Conservation (phyloP, 805 yeast genomes). For the Suhomyces prunicola region DNA sequence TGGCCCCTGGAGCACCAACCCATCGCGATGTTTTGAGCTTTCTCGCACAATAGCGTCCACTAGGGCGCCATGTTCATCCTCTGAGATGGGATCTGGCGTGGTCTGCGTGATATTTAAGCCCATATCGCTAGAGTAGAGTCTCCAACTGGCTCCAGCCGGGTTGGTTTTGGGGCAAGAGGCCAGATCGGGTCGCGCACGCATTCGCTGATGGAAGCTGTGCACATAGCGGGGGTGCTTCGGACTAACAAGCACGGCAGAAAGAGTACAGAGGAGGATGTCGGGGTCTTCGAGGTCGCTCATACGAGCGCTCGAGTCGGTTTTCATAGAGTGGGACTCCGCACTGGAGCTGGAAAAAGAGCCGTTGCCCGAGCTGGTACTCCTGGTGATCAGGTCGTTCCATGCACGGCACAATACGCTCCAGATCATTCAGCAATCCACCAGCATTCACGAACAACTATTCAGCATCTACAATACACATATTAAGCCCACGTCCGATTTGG, state of each 20-base stretch:
- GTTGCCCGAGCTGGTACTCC: background rate
- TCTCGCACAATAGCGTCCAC: background rate
- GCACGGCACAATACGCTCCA: conserved; percentile 34
- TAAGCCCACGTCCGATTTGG: conserved; percentile 22
- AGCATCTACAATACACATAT: conserved; percentile 30
- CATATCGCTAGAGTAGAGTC: background rate
- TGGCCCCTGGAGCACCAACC: background rate
- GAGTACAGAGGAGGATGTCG: conserved; percentile 8
- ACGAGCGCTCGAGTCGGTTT: conserved; percentile 22
- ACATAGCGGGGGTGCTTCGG: background rate
- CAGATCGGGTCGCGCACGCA: background rate
- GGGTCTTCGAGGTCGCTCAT: conserved; percentile 28
- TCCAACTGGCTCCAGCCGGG: background rate
- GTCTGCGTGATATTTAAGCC: background rate
- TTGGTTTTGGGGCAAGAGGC: background rate
- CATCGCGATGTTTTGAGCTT: background rate
- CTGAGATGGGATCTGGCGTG: background rate
- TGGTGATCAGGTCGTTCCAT: conserved; percentile 5
- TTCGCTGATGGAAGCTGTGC: background rate
- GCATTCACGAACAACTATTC: conserved; percentile 36
- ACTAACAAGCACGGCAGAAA: background rate
- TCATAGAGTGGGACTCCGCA: conserved; percentile 20
- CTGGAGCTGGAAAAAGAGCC: background rate
- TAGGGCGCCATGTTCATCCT: background rate
- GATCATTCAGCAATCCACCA: conserved; percentile 25